phyloP scores from a whole-genome alignment of 2,329 filamentous ascomycete species.

The Cercospora beticola region DNA sequence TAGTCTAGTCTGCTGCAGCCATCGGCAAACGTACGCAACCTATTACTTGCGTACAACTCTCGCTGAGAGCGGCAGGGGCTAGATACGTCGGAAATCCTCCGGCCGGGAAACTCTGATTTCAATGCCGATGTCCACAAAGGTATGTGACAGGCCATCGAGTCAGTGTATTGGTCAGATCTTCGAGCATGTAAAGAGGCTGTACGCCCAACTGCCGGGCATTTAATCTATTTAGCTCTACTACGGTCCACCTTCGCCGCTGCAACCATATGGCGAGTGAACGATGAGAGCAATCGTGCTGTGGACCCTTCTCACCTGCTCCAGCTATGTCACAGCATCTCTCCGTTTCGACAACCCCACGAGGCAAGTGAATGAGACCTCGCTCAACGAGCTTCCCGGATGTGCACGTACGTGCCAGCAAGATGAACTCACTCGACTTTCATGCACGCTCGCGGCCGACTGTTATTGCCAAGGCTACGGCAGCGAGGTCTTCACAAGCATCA shows the following conservation, averaged over 20 bases:
- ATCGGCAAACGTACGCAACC: background rate
- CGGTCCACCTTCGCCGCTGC: background rate
- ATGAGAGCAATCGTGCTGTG: background rate
- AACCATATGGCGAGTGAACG: background rate
- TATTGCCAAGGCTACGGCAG: background rate
- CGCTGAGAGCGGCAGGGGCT: background rate
- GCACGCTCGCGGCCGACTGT: background rate
- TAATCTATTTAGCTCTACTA: background rate
- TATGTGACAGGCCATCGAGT: background rate
- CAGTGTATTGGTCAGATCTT: background rate
- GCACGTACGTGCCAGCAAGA: constrained; percentile 4
- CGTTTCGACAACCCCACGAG: background rate
- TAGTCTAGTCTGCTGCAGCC: background rate
- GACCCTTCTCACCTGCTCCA: background rate
- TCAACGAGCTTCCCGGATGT: background rate
- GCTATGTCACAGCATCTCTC: background rate
- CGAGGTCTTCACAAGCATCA: background rate
- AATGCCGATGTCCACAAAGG: background rate
- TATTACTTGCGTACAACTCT: background rate
- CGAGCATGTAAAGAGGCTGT: background rate
- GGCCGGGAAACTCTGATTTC: background rate
- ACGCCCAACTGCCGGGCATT: background rate
- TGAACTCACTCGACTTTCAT: background rate
- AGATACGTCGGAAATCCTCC: background rate
- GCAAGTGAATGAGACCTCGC: background rate